phyloP scores from a whole-genome alignment of 192 early-diverging fungal species.

The Rhizoclosmatium globosum region DNA sequence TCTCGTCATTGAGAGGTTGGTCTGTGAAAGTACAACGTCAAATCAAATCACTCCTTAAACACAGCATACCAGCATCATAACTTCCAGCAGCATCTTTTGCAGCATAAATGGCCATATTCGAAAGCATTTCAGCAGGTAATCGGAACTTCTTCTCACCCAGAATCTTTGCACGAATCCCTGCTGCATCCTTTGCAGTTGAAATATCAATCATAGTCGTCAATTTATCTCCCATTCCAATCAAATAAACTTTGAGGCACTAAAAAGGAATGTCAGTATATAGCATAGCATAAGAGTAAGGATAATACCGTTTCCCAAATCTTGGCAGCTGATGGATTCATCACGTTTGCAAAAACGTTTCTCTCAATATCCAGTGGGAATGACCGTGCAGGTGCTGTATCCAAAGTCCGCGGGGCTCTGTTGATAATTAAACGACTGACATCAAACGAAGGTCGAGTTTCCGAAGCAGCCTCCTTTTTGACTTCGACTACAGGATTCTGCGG shows the following conservation, averaged over 20 bases:
- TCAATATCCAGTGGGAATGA: not conserved
- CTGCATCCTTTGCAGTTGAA: constrained; percentile 11
- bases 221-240: constrained; percentile 1
- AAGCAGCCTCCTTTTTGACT: not conserved
- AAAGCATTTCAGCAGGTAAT: not conserved
- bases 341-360: constrained; percentile 20
- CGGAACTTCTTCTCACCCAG: constrained; percentile 2
- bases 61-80: constrained; percentile 5
- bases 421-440: constrained; percentile 5
- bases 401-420: not conserved
- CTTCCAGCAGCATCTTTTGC: constrained; percentile 15
- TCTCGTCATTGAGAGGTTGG: not conserved
- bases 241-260: constrained; percentile 34
- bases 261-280: not conserved
- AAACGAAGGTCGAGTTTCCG: not conserved
- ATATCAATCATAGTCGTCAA: constrained; percentile 27
- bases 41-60: no score
- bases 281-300: not conserved
- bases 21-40: no score
- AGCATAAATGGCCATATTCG: constrained; percentile 12
- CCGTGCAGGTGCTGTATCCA: not conserved
- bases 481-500: not conserved
- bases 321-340: constrained; percentile 27
- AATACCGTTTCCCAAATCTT: constrained; percentile 35
- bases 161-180: constrained; percentile 10